A percentile compares a stretch with the other conserved stretches of the same genome.
Evolutionary conservation across 176 grass and related monocot genomes (phyloP).

Genomic region (Oryza officinalis): DNA sequence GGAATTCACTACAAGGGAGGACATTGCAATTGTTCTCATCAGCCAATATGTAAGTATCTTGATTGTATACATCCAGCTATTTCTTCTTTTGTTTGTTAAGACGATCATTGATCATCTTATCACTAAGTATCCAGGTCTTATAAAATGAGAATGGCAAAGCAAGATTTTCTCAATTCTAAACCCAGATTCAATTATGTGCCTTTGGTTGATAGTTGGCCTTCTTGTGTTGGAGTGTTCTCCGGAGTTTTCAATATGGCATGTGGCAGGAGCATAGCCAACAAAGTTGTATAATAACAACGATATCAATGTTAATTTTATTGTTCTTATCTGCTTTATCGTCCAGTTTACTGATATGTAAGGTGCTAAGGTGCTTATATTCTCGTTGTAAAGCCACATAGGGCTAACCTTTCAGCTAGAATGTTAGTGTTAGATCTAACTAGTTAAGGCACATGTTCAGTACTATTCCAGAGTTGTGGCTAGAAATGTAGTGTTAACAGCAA

Average conservation of each 20-base stretch:
- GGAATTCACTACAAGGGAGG: constrained; percentile 74
- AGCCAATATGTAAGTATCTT: constrained; percentile 81
- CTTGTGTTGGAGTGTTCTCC: background rate
- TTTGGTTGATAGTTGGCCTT: background rate
- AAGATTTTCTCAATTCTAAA: background rate
- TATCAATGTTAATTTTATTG: background rate
- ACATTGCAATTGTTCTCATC: constrained; percentile 81
- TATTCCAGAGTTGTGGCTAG: background rate
- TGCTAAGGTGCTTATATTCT: background rate
- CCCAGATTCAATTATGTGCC: background rate
- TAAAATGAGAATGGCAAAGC: background rate
- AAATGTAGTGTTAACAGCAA: background rate
- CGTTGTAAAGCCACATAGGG: background rate
- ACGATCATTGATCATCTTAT: background rate
- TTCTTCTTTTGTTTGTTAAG: background rate
- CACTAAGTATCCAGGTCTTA: background rate
- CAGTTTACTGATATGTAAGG: background rate
- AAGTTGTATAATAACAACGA: background rate
- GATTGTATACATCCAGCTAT: background rate
- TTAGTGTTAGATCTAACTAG: background rate
- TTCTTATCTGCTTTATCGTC: background rate
- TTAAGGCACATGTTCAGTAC: background rate
- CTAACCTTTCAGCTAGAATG: background rate
- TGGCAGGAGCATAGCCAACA: background rate
- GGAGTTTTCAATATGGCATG: background rate